Conservation (phyloP, 2,329 filamentous ascomycete genomes). For the Raffaelea arxii region DNA sequence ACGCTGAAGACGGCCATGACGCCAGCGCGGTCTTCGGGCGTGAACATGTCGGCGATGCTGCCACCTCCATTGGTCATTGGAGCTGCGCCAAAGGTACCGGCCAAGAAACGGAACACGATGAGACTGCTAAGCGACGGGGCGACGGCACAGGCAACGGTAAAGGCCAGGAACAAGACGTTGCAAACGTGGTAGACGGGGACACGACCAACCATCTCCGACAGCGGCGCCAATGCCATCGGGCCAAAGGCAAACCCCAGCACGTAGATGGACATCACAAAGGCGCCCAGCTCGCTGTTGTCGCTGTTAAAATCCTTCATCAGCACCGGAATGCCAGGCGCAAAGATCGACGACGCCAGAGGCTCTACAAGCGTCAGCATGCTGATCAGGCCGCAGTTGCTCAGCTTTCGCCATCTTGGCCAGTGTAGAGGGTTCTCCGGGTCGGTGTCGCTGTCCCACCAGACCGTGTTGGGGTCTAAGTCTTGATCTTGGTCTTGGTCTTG, state of each 20-base stretch:
- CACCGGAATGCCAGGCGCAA: constrained; percentile 12
- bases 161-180: constrained; percentile 31
- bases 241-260: constrained; percentile 33
- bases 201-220: constrained; percentile 52
- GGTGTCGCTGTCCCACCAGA: constrained; percentile 4
- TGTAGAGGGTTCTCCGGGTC: constrained; percentile 5
- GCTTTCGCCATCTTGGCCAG: constrained; percentile 4
- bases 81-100: constrained; percentile 51
- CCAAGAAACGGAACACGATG: constrained; percentile 50
- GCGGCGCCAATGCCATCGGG: constrained; percentile 46
- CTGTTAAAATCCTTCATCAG: constrained; percentile 13
- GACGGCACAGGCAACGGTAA: constrained; percentile 32
- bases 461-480: not conserved
- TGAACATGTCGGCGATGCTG: constrained; percentile 55
- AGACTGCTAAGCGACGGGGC: constrained; percentile 39
- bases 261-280: constrained; percentile 15
- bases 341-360: constrained; percentile 20
- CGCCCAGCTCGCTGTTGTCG: constrained; percentile 10
- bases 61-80: constrained; percentile 58
- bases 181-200: constrained; percentile 32
- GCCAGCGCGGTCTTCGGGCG: constrained; percentile 43
- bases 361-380: not conserved
- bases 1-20: constrained; percentile 43
- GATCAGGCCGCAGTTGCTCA: not conserved
- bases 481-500: too few species aligned